A percentile compares a stretch with the other conserved stretches of the same genome.
These are phyloP conservation scores for Apocynum venetum DNA, from an alignment of 257 asterid species.

Conservation along the genomic window DNA sequence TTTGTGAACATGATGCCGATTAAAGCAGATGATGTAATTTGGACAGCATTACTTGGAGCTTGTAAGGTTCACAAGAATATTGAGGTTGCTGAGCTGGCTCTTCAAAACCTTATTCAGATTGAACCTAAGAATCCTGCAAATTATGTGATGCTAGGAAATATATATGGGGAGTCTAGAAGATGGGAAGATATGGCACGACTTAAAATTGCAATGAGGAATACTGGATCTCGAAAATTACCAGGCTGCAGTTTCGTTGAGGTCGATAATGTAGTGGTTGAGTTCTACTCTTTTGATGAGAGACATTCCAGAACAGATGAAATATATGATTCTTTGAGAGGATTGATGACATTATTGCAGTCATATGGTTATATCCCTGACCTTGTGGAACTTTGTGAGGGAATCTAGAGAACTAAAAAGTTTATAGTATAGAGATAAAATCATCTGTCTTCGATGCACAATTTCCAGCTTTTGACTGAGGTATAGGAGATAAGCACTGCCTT, in stretches of 20 bases:
- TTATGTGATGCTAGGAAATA: conserved; percentile 59
- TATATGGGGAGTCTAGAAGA: conserved; percentile 63
- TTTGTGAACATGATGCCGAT: conserved; percentile 62
- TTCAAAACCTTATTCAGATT: conserved; percentile 59
- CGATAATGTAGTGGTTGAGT: conserved; percentile 51
- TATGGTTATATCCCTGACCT: conserved; percentile 25
- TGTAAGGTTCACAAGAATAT: conserved; percentile 63
- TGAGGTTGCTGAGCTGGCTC: conserved; percentile 56
- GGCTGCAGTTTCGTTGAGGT: conserved; percentile 70
- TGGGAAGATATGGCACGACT: conserved; percentile 66
- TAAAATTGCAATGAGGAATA: conserved; percentile 62
- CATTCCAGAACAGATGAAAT: conserved; percentile 53
- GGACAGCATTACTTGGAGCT: conserved; percentile 73
- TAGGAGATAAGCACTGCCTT: neutral
- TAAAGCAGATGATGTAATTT: conserved; percentile 58
- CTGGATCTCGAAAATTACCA: conserved; percentile 58
- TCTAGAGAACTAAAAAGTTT: conserved; percentile 3
- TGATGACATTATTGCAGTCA: conserved; percentile 43
- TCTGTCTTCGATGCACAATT: neutral
- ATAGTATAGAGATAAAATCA: neutral
- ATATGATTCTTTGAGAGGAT: conserved; percentile 47
- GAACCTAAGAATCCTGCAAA: conserved; percentile 53
- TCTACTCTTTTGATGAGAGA: conserved; percentile 66
- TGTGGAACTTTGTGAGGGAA: conserved; percentile 29
- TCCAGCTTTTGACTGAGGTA: neutral